Evolutionary conservation across 768 basidiomycete genomes (phyloP).

Genomic region (Termitomyces sp.): DNA sequence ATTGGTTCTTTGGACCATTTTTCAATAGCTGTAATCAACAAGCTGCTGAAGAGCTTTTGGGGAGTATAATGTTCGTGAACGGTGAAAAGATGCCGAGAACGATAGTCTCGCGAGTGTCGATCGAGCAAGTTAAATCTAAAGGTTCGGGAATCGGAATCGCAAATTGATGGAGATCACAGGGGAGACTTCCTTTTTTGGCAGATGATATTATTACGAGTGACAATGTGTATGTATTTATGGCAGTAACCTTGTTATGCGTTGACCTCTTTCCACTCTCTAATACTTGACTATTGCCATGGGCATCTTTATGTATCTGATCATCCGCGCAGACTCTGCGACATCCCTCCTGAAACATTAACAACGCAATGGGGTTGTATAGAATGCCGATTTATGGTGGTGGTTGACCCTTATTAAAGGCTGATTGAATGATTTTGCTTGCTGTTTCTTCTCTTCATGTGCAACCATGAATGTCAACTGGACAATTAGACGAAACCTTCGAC

Average conservation of each 20-base stretch:
- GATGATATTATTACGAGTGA: no score
- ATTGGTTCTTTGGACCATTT: slow-evolving; percentile 13
- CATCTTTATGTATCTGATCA: no score
- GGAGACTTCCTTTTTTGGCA: no score
- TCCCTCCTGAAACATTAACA: no score
- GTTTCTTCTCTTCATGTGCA: neutral
- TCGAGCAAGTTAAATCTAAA: neutral
- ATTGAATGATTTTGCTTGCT: neutral
- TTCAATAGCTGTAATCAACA: neutral
- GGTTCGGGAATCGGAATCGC: neutral
- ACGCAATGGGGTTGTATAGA: neutral
- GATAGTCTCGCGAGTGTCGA: neutral
- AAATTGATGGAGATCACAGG: neutral
- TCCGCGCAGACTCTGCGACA: no score
- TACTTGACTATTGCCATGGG: neutral
- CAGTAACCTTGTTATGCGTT: no score
- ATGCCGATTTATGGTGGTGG: neutral
- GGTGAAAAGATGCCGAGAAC: neutral
- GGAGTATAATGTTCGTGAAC: neutral
- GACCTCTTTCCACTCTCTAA: no score
- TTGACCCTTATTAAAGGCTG: neutral
- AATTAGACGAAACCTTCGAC: neutral
- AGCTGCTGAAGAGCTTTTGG: neutral
- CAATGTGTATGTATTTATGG: no score
- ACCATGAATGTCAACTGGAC: neutral